These are phyloP conservation scores for Circinella umbellata DNA, from an alignment of 371 early-diverging fungal species.

Conservation along the genomic window DNA sequence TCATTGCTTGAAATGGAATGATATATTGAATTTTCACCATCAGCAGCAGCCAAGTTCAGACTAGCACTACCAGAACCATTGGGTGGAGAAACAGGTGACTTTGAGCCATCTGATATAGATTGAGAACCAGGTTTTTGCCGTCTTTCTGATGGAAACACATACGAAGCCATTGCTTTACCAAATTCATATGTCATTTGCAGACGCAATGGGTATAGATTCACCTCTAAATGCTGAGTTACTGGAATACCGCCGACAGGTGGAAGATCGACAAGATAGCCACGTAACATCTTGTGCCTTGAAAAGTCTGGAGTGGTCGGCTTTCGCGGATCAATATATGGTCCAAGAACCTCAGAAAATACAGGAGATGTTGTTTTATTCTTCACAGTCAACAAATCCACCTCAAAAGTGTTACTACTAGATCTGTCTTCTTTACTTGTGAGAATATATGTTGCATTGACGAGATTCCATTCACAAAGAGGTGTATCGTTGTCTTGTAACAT, in stretches of 20 bases:
- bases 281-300: constrained; percentile 80
- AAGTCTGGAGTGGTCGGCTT: constrained; percentile 52
- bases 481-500: constrained; percentile 53
- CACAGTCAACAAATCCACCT: constrained; percentile 74
- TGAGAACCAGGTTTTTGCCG: constrained; percentile 17
- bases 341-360: constrained; percentile 70
- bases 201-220: constrained; percentile 79
- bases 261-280: constrained; percentile 74
- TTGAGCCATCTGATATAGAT: background rate
- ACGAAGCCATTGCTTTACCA: constrained; percentile 72
- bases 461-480: constrained; percentile 64
- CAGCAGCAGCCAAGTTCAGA: no score
- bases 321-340: constrained; percentile 54
- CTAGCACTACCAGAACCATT: background rate
- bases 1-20: constrained; percentile 4
- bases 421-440: constrained; percentile 67
- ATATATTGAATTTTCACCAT: background rate
- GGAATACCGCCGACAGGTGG: constrained; percentile 88
- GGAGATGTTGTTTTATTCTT: constrained; percentile 65
- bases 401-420: constrained; percentile 66
- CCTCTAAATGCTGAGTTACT: constrained; percentile 86
- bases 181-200: constrained; percentile 85
- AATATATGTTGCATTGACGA: constrained; percentile 52
- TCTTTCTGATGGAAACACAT: constrained; percentile 72
- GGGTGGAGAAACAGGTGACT: constrained; percentile 5